Base-by-base conservation (phyloP, 306 rosid species). In the Senna siamea region DNA sequence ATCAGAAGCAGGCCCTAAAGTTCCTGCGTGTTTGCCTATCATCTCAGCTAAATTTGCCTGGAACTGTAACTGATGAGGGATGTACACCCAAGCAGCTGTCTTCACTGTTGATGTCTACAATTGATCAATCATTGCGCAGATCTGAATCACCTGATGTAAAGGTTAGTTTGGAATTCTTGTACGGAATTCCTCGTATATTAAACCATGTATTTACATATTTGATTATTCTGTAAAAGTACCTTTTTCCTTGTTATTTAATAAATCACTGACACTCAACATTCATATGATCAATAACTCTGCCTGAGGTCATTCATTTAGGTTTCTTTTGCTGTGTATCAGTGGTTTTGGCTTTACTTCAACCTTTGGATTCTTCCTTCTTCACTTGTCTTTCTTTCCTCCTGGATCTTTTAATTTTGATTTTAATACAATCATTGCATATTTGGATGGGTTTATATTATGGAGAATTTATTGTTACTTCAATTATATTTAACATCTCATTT, bases 1-100 rank as follows among this genome's bases (percentile, higher is more conserved):
- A 87, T 69, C 80, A 93, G 66, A 92, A 86, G 76, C 93, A 92
- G 86, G 99, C 99, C 63, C 82, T 95, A 64, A 89, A 86, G 62
- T 95, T 95, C 74, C 93, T 95, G 47, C 89, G 93, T 34, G 96
- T 90, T 68, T 95, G 99, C 80, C 81, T 95, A 78, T 84, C 97
- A 10, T 95, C 98, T 77, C 99, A 95, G 84, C 97, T 95, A 56
- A 95, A 92, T 84, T 95, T 95, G 72, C 99, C 99, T 57, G 99
- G 93, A 80, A 80, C 76, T 77, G 86, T 92, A 71, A 65, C 86
- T 72, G 92, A 92, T 34, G 98, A 95, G 37, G 96, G 89, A 80
- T 75, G 50, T 80, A 88, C 96, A 52, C 76, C 89, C 70, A 88
- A 82, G 70, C 97, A 85, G 82, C 82, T 95, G 78, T 92, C 97